Evolutionary conservation across 805 yeast species (phyloP), one percentile per base, ranked within the genome.

Genomic region (Sugiyamaella valdiviana): DNA sequence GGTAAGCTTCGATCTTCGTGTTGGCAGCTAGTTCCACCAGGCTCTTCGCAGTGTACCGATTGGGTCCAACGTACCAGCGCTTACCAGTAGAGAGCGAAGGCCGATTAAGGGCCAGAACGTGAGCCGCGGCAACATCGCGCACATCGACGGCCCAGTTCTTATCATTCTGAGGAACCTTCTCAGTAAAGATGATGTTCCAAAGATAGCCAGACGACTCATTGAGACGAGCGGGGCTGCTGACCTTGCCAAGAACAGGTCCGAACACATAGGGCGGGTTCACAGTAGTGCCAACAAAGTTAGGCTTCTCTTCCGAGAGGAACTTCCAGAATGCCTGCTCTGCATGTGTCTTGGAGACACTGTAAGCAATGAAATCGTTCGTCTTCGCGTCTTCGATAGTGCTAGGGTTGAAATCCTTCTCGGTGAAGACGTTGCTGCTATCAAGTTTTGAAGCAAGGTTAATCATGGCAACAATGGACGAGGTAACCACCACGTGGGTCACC

Each of bases 281-380:
- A 6, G 65, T 51, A 16, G 64, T 51, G 29, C 57, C 44, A 2
- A 51, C 39, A 37, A 63, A 62, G 9, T 48, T 37, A 14, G 56
- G 53, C 36, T 64, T 58, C 20, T 55, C 49, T 4, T 40, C 62
- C 39, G 71, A 62, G 16, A 68, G 49, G 56, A 78, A 78, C 1
- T 75, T 71, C 78, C 85, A 77, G 20, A 77, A 78, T 3, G 80
- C 75, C 52, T 68, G 58, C 63, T 82, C 85, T 35, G 84, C 85
- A 58, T 67, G 65, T 9, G 63, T 71, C 63, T 80, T 80, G 37
- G 83, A 61, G 68, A 40, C 73, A 72, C 45, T 24, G 39, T 58
- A 61, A 17, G 57, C 50, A 14, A 42, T 14, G 10, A 24, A 16
- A 41, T 51, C 49, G 32, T 36, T 37, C 38, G 37, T 29, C 22